Evolutionary conservation across 2,329 filamentous ascomycete species (phyloP), one percentile per base, ranked within the genome.

Genomic region (Diaporthe velutina): DNA sequence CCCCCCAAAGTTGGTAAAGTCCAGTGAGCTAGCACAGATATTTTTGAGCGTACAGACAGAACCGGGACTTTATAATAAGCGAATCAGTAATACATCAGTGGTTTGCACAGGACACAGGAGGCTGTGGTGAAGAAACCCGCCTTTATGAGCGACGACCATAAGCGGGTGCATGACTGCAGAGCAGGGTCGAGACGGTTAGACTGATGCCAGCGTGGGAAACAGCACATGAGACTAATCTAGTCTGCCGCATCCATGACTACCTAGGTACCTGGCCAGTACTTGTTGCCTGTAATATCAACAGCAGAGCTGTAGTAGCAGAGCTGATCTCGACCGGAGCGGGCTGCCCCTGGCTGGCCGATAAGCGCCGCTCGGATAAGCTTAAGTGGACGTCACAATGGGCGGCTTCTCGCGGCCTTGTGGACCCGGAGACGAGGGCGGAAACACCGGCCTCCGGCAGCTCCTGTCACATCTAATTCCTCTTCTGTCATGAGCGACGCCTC

Each of bases 311-410:
- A 38, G 10, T 38, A 38, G 10, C 35, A 38, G 35, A 38, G 35
- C 42, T 48, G 42, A n/a, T 22, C 13, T 50, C 22, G 50, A 15
- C 50, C 19, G 50, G 15, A 25, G 12, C 50, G 25, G 15, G 19
- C 22, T 33, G 8, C 30, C 54, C 38, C 22, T 8, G 19, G 57
- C 25, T 33, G 42, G 9, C 28, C 28, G 60, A 66, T 66, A 66
- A 48, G 61, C 19, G n/a, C 25, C 28, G 42, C 30, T 9, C 45
- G 64, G 64, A 67, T 67, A 67, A 67, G 64, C 64, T 67, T 67
- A 52, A 67, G 52, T 30, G 45, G 45, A 67, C 45, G 64, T 67
- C 64, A 38, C 45, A 38, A 17, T 8, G 28, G 61, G 28, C 42
- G 35, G 22, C 35, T 38, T 58, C 33, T 35, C 17, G 28, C 54